A percentile compares a stretch with the other conserved stretches of the same genome.
Evolutionary conservation across 192 early-diverging fungal species (phyloP).

Genomic region (Chytriomyces sp.): DNA sequence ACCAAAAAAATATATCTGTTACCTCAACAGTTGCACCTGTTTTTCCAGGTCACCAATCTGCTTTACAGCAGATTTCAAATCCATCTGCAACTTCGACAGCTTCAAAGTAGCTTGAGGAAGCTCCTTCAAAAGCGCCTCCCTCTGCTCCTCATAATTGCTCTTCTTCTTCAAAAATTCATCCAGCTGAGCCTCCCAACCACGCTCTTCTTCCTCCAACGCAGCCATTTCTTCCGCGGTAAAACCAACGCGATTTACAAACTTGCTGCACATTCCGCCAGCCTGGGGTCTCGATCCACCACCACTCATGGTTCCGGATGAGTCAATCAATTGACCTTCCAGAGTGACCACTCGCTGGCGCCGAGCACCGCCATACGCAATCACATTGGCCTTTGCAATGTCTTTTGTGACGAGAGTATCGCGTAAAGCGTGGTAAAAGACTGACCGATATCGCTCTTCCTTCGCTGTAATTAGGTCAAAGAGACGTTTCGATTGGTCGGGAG

Average conservation of each 20-base stretch:
- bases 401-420: conserved; percentile 86
- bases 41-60: conserved; percentile 73
- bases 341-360: conserved; percentile 92
- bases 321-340: conserved; percentile 88
- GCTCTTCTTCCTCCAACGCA: conserved; percentile 31
- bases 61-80: conserved; percentile 67
- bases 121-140: conserved; percentile 29
- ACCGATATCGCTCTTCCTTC: conserved; percentile 70
- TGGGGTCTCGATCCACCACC: conserved; percentile 81
- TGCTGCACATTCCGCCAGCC: conserved; percentile 90
- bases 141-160: conserved; percentile 35
- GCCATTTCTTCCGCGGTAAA: not conserved
- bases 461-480: conserved; percentile 89
- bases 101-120: conserved; percentile 63
- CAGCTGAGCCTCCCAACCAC: conserved; percentile 23
- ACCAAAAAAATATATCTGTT: conserved; percentile 11
- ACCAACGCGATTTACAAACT: conserved; percentile 43
- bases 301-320: conserved; percentile 89
- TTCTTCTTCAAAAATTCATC: conserved; percentile 10
- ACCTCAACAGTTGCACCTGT: conserved; percentile 64
- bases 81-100: conserved; percentile 74
- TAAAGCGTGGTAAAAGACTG: conserved; percentile 87
- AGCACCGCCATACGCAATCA: conserved; percentile 81
- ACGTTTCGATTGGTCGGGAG: conserved; percentile 60
- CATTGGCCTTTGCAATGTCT: conserved; percentile 82